Percentiles rank a stretch among this genome's conserved stretches.
Conservation (phyloP, 768 basidiomycete species). For the Cubamyces sp. region DNA sequence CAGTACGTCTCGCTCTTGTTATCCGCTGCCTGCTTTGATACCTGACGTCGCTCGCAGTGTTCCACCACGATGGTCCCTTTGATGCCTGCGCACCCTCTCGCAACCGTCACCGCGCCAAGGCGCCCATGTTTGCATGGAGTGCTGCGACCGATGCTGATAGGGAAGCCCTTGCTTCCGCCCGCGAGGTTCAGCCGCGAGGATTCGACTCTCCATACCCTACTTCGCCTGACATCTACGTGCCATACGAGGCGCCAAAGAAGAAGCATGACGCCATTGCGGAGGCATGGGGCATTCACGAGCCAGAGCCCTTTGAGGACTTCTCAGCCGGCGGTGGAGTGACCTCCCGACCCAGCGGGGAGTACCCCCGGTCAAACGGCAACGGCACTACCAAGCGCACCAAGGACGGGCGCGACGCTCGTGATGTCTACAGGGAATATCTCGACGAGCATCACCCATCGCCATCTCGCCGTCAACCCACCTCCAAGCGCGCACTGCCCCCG, state of each 20-base stretch:
- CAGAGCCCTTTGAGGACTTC: conserved; percentile 90
- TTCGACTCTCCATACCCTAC: conserved; percentile 53
- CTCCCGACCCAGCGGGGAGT: conserved; percentile 34
- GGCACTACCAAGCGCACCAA: conserved; percentile 44
- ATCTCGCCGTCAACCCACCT: conserved; percentile 39
- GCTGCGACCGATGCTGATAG: conserved; percentile 44
- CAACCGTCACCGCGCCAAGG: conserved; percentile 77
- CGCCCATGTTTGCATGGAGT: conserved; percentile 83
- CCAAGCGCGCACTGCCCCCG: conserved; percentile 67
- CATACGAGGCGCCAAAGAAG: conserved; percentile 73
- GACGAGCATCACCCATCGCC: conserved; percentile 42
- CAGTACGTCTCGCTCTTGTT: conserved; percentile 53
- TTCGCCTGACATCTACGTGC: conserved; percentile 40
- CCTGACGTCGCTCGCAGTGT: conserved; percentile 54
- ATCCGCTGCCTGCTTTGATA: conserved; percentile 4
- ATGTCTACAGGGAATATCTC: conserved; percentile 48
- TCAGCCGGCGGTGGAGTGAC: conserved; percentile 73
- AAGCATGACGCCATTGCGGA: conserved; percentile 89
- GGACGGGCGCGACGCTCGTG: conserved; percentile 55
- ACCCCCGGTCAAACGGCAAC: conserved; percentile 59
- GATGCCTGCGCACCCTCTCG: conserved; percentile 91
- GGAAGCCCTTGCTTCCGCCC: conserved; percentile 38
- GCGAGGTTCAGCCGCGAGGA: conserved; percentile 28
- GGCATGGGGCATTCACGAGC: conserved; percentile 92
- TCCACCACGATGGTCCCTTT: conserved; percentile 92